Evolutionary conservation across 495 filamentous ascomycete genomes (phyloP).

Genomic region (Pseudevernia furfuracea): DNA sequence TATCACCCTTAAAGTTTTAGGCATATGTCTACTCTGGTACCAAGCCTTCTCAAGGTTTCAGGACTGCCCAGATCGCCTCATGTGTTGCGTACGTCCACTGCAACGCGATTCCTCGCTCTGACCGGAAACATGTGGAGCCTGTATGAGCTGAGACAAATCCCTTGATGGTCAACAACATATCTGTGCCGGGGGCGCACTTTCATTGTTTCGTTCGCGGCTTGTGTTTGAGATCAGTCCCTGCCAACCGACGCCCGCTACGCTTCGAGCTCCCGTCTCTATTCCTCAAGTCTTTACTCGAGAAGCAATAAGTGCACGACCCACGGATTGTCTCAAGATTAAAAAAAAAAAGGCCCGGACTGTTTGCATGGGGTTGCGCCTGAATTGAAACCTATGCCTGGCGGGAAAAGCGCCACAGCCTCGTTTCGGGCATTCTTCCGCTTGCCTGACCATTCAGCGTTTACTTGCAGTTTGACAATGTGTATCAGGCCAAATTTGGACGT

Average conservation of each 20-base stretch:
- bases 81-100: no score
- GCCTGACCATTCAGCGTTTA: not conserved
- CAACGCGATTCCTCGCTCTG: no score
- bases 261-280: not conserved
- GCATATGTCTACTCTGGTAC: no score
- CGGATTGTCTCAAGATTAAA: not conserved
- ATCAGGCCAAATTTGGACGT: not conserved
- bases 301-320: not conserved
- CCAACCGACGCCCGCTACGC: not conserved
- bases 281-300: not conserved
- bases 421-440: not conserved
- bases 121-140: no score
- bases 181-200: not conserved
- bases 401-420: not conserved
- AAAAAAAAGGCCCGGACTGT: not conserved
- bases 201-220: not conserved
- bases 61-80: not conserved
- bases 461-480: not conserved
- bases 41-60: not conserved
- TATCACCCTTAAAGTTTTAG: no score
- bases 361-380: not conserved
- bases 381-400: not conserved
- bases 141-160: not conserved
- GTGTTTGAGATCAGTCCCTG: not conserved
- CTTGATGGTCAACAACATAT: no score